phyloP scores from a whole-genome alignment of 306 rosid genomes.

The Trifolium fragiferum region DNA sequence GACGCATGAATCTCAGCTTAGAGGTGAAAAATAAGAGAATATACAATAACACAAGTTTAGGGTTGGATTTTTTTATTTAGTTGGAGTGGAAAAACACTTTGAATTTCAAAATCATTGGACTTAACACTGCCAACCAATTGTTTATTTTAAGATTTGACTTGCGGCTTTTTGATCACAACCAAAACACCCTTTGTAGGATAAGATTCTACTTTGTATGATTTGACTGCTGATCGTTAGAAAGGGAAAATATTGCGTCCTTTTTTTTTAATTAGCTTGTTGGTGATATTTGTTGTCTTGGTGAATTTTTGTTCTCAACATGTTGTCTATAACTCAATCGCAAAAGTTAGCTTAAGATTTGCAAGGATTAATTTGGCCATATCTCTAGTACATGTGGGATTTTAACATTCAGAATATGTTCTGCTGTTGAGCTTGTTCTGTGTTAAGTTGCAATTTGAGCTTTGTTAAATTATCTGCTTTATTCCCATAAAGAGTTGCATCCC shows the following conservation, averaged over 20 bases:
- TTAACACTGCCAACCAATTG: background rate
- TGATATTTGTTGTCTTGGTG: too few relatives aligned
- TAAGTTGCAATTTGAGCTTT: background rate
- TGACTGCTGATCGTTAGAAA: background rate
- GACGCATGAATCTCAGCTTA: background rate
- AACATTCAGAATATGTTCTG: background rate
- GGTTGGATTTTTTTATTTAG: background rate
- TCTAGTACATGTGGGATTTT: background rate
- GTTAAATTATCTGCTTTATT: background rate
- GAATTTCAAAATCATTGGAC: background rate
- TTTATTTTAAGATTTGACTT: constrained; percentile 9
- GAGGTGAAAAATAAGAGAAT: constrained; percentile 4
- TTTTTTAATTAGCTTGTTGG: too few relatives aligned
- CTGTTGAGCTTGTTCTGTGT: background rate
- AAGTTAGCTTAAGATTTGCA: background rate
- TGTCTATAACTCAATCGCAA: background rate
- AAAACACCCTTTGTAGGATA: background rate
- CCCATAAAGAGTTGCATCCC: background rate
- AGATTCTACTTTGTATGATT: background rate
- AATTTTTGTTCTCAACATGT: too few relatives aligned
- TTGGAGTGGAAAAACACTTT: background rate
- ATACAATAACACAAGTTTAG: background rate
- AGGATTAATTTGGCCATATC: background rate
- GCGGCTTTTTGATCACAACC: background rate
- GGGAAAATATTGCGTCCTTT: background rate